Evolutionary conservation across 306 rosid genomes (phyloP).

Genomic region (Vigna angularis): DNA sequence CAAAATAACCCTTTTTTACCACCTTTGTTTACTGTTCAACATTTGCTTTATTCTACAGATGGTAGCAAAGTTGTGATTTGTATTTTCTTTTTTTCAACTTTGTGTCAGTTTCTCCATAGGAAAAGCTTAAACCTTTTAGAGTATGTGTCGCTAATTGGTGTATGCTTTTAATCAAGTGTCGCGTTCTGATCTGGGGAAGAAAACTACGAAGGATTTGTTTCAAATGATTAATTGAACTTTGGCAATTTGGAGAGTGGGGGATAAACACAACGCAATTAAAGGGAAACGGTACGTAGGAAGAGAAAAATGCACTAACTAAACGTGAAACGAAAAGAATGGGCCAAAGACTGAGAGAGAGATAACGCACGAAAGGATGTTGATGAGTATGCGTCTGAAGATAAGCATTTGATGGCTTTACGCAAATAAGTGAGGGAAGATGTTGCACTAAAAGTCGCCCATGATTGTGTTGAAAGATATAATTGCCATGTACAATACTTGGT

Average conservation of each 20-base stretch:
- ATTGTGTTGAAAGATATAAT: conserved; percentile 52
- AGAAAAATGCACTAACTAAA: conserved; percentile 51
- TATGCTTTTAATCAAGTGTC: conserved; percentile 44
- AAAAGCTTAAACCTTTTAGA: conserved; percentile 38
- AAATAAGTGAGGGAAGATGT: conserved; percentile 49
- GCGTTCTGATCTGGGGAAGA: conserved; percentile 33
- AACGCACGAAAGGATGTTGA: conserved; percentile 36
- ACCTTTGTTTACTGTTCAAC: neutral
- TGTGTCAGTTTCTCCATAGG: conserved; percentile 24
- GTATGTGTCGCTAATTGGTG: conserved; percentile 47
- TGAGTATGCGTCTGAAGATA: conserved; percentile 45
- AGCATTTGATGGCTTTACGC: conserved; percentile 55
- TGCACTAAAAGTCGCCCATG: conserved; percentile 47
- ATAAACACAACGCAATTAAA: conserved; percentile 44
- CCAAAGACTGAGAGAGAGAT: conserved; percentile 32
- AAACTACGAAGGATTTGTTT: conserved; percentile 39
- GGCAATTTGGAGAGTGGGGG: conserved; percentile 19
- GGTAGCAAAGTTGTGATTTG: conserved; percentile 39
- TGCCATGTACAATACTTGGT: conserved; percentile 54
- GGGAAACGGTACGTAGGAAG: conserved; percentile 39
- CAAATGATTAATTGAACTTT: conserved; percentile 37
- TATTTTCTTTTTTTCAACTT: conserved; percentile 9
- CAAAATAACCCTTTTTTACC: neutral
- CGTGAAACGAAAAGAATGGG: conserved; percentile 53
- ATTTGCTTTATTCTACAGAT: too few species aligned